Evolutionary conservation across 202 grass and related monocot species (phyloP), one percentile per base, ranked within the genome.

Genomic region (Setaria italica): DNA sequence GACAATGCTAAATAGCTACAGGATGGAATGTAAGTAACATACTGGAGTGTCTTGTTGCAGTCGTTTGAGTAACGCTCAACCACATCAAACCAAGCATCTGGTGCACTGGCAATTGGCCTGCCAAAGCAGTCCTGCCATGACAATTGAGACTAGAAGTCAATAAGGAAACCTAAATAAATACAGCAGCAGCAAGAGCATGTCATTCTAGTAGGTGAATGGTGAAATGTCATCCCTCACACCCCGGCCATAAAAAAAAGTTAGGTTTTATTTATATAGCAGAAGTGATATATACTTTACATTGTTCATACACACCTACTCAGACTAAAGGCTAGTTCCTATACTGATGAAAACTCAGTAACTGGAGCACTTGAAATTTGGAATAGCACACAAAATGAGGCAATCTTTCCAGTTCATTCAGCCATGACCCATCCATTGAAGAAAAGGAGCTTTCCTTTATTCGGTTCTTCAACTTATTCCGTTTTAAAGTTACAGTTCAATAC

Each of bases 21-120:
- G 32, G 76, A 83, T 20, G 4, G 4, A 50, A 50, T 80, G 50
- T 48, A 53, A 68, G 88, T 41, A 17, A 80, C 89, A 79, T 81
- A 98, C 89, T 84, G 88, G 13, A 98, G 83, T 81, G 95, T 95
- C 86, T 93, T 98, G 86, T 95, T 98, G 54, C 82, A 76, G 60
- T 98, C 89, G 72, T 95, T 95, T 68, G 95, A 92, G 78, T 78
- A 66, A 16, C 93, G 89, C 62, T 95, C 89, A 77, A 95, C 93
- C 56, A 98, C 92, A 86, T 95, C 89, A n/a, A 98, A 85, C 95
- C 93, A 98, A 85, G 93, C 85, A 91, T 95, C 95, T 3, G 93
- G 95, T 0, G 95, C 89, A 56, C 95, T 95, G 20, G 93, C 56
- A 94, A 98, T 98, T 21, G 93, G 95, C 54, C 91, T 83, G 53